A percentile compares a stretch with the other conserved stretches of the same genome.
Evolutionary conservation across 805 yeast species (phyloP).

Genomic region (Saccharomycopsis vini): DNA sequence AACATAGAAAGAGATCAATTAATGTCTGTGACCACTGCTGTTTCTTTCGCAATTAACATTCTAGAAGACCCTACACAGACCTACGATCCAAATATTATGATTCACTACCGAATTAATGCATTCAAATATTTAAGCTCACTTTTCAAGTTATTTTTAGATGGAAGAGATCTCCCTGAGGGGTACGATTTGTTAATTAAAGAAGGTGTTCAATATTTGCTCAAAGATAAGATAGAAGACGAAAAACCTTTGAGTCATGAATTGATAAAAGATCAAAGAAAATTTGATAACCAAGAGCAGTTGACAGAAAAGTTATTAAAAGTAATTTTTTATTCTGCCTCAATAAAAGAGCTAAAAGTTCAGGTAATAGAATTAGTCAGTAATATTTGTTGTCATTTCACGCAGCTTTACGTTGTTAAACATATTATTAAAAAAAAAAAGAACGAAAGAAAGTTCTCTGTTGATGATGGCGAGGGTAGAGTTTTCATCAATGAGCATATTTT

Average conservation of each 20-base stretch:
- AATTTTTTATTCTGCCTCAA: conserved; percentile 65
- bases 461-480: conserved; percentile 71
- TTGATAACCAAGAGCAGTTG: conserved; percentile 56
- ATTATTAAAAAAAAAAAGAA: conserved; percentile 59
- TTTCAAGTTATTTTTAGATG: conserved; percentile 57
- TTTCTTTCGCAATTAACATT: conserved; percentile 67
- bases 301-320: conserved; percentile 58
- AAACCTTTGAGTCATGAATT: conserved; percentile 34
- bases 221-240: conserved; percentile 29
- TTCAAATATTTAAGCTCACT: conserved; percentile 62
- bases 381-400: conserved; percentile 68
- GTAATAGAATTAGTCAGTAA: conserved; percentile 55
- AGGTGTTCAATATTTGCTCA: conserved; percentile 36
- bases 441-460: conserved; percentile 62
- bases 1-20: conserved; percentile 58
- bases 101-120: conserved; percentile 69
- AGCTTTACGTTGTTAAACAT: conserved; percentile 68
- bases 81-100: conserved; percentile 22
- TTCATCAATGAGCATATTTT: conserved; percentile 61
- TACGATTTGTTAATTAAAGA: conserved; percentile 37
- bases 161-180: conserved; percentile 30
- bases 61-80: conserved; percentile 55
- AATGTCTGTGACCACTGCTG: conserved; percentile 75
- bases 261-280: conserved; percentile 38
- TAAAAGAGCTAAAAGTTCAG: conserved; percentile 62